Base-by-base conservation (phyloP, 2,329 filamentous ascomycete genomes). In the Colletotrichum orchidophilum region DNA sequence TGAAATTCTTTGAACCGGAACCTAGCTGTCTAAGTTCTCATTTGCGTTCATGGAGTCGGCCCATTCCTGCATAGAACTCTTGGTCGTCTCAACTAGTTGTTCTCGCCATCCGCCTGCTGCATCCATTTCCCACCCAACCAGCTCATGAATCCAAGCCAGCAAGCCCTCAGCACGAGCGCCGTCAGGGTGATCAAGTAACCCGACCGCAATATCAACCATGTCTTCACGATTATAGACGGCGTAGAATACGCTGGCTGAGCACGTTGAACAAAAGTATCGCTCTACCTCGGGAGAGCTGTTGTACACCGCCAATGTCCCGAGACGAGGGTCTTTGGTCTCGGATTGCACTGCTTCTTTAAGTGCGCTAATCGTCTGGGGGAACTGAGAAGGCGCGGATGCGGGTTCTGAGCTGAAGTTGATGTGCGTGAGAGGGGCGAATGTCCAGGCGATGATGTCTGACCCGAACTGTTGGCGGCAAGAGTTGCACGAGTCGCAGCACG, bases 221-320 rank as follows among this genome's bases (percentile, higher is more conserved):
- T 82, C 77, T 0, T 81, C 78, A 2, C 83, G 76, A 4, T 79
- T 75, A 18, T 85, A 81, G 0, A 75, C 75, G 0, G 82, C 80
- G 67, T 85, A 88, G 65, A 88, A 87, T 0, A 87, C 78, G 12
- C 74, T 77, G 0, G 86, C 85, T 0, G 84, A 85, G 76, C 86
- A 88, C 1, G 73, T 78, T 0, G 80, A 80, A 75, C 86, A 88
- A 70, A 85, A 87, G 70, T 86, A 87, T 1, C 86, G 77, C 66
- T 85, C 80, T 0, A 86, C 83, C 15, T 80, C 81, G 0, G 81
- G 76, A 0, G 84, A 86, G 58, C 84, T 87, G 9, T 75, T 73
- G 72, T 85, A 86, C 31, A 81, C 80, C 0, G 78, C 74, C 5
- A 88, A 77, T 0, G 83, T 87, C 0, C 85, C 85, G 12, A 84